Conservation (phyloP, 177 flowering plant species). For the Vitis hybrid region DNA sequence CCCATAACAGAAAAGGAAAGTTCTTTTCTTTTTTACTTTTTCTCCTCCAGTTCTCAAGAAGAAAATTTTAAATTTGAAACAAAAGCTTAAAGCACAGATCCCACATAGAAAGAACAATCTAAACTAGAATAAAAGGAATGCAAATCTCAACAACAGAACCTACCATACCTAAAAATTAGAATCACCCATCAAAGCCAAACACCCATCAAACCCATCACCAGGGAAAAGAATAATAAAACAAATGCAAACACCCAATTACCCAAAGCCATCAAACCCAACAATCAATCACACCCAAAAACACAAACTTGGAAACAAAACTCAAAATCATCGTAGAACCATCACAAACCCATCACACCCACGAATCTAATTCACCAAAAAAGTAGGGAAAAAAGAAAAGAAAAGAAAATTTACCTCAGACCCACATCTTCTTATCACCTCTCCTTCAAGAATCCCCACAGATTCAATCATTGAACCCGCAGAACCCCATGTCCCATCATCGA, state of each 20-base stretch:
- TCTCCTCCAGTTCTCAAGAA: not conserved
- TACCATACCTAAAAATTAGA: not conserved
- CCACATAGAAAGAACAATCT: constrained; percentile 3
- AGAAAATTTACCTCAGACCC: constrained; percentile 65
- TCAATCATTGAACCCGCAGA: constrained; percentile 32
- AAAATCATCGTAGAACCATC: constrained; percentile 15
- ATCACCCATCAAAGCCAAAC: constrained; percentile 17
- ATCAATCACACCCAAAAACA: constrained; percentile 5
- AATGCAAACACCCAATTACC: constrained; percentile 10
- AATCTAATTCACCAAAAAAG: constrained; percentile 16
- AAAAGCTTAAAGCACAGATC: constrained; percentile 21
- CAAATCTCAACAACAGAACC: constrained; percentile 10
- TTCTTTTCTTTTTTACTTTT: not conserved
- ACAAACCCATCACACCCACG: constrained; percentile 5
- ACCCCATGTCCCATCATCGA: constrained; percentile 11
- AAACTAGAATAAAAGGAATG: constrained; percentile 1
- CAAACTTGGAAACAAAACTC: not conserved
- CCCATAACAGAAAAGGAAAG: constrained; percentile 5
- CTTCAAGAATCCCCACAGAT: constrained; percentile 35
- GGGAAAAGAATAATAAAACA: constrained; percentile 5
- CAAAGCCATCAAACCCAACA: constrained; percentile 5
- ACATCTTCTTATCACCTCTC: constrained; percentile 48
- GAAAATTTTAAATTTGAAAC: not conserved
- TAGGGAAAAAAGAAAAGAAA: constrained; percentile 3
- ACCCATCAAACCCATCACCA: constrained; percentile 3